phyloP scores from a whole-genome alignment of 805 yeast species.

The Wickerhamiella parazyma region DNA sequence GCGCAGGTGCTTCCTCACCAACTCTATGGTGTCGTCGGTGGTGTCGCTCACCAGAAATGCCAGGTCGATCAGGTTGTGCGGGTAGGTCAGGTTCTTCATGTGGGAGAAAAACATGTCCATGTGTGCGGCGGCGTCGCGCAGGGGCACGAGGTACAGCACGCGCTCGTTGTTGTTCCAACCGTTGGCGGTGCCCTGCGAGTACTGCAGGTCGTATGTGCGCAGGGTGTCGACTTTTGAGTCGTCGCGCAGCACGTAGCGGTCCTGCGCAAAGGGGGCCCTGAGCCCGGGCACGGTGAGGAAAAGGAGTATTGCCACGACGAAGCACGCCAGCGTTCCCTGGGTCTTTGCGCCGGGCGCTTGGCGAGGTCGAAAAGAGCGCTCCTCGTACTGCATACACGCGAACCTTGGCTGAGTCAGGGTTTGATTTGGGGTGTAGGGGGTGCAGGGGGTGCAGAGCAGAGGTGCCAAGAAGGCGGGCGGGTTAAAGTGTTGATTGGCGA shows the following conservation, averaged over 20 bases:
- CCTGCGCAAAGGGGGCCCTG: slow-evolving; percentile 1
- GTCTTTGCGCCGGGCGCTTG: slow-evolving; percentile 1
- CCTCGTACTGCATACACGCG: background rate
- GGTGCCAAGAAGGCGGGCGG: too few species aligned
- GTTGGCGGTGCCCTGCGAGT: slow-evolving; percentile 47
- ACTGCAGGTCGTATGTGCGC: slow-evolving; percentile 57
- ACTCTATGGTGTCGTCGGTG: slow-evolving; percentile 69
- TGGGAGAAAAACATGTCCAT: slow-evolving; percentile 80
- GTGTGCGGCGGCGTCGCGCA: slow-evolving; percentile 85
- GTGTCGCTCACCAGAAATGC: slow-evolving; percentile 83
- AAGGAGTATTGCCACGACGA: slow-evolving; percentile 1
- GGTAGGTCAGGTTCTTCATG: slow-evolving; percentile 61
- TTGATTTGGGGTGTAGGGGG: background rate
- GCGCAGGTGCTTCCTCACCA: slow-evolving; percentile 41
- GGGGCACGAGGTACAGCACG: slow-evolving; percentile 73
- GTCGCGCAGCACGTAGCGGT: slow-evolving; percentile 14
- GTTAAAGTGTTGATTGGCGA: too few species aligned
- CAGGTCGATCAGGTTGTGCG: slow-evolving; percentile 61
- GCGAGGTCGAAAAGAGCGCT: slow-evolving; percentile 9
- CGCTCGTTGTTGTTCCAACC: slow-evolving; percentile 78
- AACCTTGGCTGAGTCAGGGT: background rate
- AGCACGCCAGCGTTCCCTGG: slow-evolving; percentile 3
- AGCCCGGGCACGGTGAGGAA: slow-evolving; percentile 7
- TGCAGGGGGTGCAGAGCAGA: too few species aligned
- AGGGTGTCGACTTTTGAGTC: slow-evolving; percentile 30